phyloP scores from a whole-genome alignment of 148 eudicot genomes.

The Selenicereus undatus region DNA sequence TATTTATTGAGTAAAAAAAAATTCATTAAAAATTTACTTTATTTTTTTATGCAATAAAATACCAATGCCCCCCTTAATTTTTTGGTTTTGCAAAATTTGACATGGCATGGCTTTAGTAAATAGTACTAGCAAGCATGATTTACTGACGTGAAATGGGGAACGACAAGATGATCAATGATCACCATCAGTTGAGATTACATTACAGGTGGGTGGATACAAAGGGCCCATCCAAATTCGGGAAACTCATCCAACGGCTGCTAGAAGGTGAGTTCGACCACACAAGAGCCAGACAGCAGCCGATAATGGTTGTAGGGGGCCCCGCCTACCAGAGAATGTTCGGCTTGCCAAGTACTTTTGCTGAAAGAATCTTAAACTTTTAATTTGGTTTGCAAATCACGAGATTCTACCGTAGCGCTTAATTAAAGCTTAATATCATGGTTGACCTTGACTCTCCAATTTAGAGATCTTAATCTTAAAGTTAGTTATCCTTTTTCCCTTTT shows the following conservation, averaged over 20 bases:
- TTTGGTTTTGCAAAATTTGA: no score
- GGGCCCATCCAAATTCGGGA: neutral
- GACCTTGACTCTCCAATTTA: neutral
- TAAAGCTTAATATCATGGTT: neutral
- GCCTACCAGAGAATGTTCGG: constrained; percentile 10
- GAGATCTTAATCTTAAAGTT: neutral
- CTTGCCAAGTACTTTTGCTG: neutral
- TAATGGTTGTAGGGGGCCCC: constrained; percentile 13
- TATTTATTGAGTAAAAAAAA: no score
- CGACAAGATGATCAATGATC: constrained; percentile 2
- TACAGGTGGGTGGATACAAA: neutral
- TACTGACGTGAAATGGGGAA: neutral
- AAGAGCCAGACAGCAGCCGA: neutral
- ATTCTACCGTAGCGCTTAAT: neutral
- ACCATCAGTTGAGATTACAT: neutral
- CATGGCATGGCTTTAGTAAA: no score
- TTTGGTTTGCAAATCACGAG: constrained; percentile 5
- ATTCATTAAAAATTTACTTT: no score
- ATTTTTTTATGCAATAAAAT: no score
- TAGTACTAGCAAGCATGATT: no score
- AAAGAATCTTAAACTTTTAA: constrained; percentile 19
- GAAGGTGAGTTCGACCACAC: neutral
- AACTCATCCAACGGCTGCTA: constrained; percentile 17
- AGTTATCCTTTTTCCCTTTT: neutral
- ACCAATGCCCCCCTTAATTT: no score